These are phyloP conservation scores for Isatis lusitanica DNA, from an alignment of 441 rosid genomes.

Conservation along the genomic window DNA sequence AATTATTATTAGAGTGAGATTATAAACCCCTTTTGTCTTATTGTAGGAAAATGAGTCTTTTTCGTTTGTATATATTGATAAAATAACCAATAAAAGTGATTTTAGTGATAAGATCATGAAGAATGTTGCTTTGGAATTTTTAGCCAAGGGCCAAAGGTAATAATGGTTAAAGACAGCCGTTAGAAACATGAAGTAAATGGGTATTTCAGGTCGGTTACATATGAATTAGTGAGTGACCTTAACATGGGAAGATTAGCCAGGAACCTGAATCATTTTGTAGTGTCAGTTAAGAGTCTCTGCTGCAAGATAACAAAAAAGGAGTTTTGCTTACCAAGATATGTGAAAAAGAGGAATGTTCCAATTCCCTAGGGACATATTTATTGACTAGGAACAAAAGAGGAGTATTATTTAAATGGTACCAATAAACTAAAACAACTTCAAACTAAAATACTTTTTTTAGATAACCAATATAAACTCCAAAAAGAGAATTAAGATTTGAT, in stretches of 20 bases:
- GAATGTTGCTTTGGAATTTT: constrained; percentile 1
- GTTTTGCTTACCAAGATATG: constrained; percentile 32
- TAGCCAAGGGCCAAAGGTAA: background rate
- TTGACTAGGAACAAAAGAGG: constrained; percentile 30
- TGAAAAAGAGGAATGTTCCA: constrained; percentile 40
- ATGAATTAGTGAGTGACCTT: background rate
- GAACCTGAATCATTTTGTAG: constrained; percentile 18
- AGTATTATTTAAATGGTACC: background rate
- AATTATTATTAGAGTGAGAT: too few species aligned
- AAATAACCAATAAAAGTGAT: background rate
- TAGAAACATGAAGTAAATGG: constrained; percentile 21
- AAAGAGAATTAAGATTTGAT: background rate
- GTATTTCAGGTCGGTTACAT: constrained; percentile 19
- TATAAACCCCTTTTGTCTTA: too few species aligned
- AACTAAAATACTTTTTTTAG: background rate
- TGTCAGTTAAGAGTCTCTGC: constrained; percentile 30
- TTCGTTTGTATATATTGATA: background rate
- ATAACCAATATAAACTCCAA: background rate
- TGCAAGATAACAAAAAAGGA: constrained; percentile 28
- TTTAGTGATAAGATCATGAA: background rate
- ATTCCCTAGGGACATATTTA: constrained; percentile 31
- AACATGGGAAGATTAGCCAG: constrained; percentile 12
- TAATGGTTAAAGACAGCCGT: constrained; percentile 21
- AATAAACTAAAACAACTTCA: background rate
- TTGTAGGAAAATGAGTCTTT: background rate